Conservation (phyloP, 2,329 filamentous ascomycete species). For the Sclerotinia borealis region DNA sequence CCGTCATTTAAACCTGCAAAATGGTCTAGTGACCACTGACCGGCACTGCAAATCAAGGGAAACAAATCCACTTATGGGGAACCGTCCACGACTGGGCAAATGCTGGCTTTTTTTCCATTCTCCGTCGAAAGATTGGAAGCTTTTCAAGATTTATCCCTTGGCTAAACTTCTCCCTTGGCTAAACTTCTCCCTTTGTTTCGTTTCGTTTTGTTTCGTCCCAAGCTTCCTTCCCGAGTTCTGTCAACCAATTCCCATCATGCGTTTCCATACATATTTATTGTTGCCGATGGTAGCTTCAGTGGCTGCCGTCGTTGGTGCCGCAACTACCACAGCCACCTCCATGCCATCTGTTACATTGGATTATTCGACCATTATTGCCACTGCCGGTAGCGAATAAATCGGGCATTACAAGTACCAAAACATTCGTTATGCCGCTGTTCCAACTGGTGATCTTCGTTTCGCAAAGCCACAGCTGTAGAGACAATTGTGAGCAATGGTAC, state of each 20-base stretch:
- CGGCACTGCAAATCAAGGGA: neutral
- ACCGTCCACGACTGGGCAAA: neutral
- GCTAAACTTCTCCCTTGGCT: neutral
- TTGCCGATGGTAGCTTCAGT: neutral
- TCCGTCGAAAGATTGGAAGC: neutral
- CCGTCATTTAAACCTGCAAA: neutral
- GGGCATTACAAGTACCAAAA: slow-evolving; percentile 29
- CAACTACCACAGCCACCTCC: neutral
- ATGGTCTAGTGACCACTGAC: neutral
- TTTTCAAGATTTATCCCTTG: neutral
- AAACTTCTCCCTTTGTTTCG: neutral
- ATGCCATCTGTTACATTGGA: slow-evolving; percentile 15
- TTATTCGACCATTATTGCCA: slow-evolving; percentile 13
- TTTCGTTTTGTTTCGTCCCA: neutral
- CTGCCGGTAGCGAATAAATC: slow-evolving; percentile 12
- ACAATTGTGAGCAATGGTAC: slow-evolving; percentile 32
- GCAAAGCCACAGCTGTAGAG: slow-evolving; percentile 32
- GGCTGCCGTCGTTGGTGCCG: neutral
- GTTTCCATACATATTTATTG: neutral
- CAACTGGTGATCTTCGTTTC: slow-evolving; percentile 33
- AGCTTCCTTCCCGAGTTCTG: neutral
- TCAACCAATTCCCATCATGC: neutral
- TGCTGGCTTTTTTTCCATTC: neutral
- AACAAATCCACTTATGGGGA: neutral
- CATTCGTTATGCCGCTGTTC: slow-evolving; percentile 34